Conservation (phyloP, 345 rosid species). For the Ceriops tagal region DNA sequence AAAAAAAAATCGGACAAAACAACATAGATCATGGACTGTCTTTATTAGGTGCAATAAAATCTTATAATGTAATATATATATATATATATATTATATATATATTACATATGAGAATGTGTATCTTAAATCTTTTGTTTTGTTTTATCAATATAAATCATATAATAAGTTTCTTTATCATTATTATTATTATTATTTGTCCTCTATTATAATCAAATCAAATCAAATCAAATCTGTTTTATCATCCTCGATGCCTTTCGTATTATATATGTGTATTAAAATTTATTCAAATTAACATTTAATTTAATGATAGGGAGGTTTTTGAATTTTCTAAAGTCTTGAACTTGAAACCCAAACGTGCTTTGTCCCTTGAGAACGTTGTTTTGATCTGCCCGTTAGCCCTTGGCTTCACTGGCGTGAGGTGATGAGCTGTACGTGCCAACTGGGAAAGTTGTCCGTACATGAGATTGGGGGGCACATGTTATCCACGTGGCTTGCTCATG, state of each 20-base stretch:
- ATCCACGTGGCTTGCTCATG: conserved; percentile 2
- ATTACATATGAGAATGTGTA: too few species aligned
- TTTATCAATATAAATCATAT: too few species aligned
- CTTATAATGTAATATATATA: too few species aligned
- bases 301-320: background rate
- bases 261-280: too few species aligned
- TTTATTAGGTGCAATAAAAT: too few species aligned
- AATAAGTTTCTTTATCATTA: too few species aligned
- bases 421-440: conserved; percentile 4
- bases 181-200: background rate
- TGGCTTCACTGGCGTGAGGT: background rate
- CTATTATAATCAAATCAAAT: background rate
- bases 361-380: background rate
- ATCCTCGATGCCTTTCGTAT: background rate
- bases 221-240: background rate
- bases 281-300: too few species aligned
- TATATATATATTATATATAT: too few species aligned
- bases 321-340: background rate
- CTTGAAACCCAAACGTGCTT: too few species aligned
- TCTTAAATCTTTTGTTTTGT: too few species aligned
- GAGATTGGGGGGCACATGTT: background rate
- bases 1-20: too few species aligned
- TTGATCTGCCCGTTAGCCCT: background rate
- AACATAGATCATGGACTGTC: too few species aligned
- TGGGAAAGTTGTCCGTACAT: conserved; percentile 5